Conservation (phyloP, 2,329 filamentous ascomycete species). For the Torrubiellomyces zombiae region DNA sequence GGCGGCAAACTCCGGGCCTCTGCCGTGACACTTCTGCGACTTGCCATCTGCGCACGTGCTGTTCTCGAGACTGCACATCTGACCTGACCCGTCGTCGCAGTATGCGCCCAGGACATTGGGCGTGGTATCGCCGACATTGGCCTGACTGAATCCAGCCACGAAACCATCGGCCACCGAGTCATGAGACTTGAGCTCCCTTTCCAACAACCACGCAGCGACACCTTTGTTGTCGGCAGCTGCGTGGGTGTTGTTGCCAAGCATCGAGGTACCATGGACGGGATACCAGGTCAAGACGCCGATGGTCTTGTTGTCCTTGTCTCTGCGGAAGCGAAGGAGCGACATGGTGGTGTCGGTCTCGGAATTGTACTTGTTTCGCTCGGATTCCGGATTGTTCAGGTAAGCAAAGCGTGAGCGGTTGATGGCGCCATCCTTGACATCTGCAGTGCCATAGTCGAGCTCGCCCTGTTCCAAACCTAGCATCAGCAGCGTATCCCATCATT, state of each 20-base stretch:
- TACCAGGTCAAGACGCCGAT: conserved; percentile 82
- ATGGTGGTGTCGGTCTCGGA: conserved; percentile 38
- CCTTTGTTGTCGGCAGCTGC: conserved; percentile 95
- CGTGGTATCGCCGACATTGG: conserved; percentile 79
- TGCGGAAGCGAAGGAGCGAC: conserved; percentile 63
- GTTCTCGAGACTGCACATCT: conserved; percentile 58
- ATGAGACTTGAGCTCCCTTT: conserved; percentile 45
- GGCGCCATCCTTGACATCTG: conserved; percentile 58
- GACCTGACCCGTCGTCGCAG: conserved; percentile 69
- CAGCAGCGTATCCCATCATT: no score
- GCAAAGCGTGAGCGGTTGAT: conserved; percentile 80
- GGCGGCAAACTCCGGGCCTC: conserved; percentile 51
- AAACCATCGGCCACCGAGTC: conserved; percentile 46
- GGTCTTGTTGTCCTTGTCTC: conserved; percentile 57
- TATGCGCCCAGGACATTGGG: conserved; percentile 79
- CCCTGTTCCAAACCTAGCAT: no score
- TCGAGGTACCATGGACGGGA: conserved; percentile 78
- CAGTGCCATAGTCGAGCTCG: conserved; percentile 51
- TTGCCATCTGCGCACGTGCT: conserved; percentile 64
- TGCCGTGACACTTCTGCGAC: conserved; percentile 54
- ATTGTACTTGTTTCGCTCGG: conserved; percentile 55
- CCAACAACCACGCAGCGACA: conserved; percentile 72
- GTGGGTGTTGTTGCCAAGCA: conserved; percentile 82
- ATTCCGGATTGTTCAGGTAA: conserved; percentile 69
- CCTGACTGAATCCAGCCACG: conserved; percentile 82